Evolutionary conservation across 805 yeast species (phyloP).

Genomic region (Candida silvatica): DNA sequence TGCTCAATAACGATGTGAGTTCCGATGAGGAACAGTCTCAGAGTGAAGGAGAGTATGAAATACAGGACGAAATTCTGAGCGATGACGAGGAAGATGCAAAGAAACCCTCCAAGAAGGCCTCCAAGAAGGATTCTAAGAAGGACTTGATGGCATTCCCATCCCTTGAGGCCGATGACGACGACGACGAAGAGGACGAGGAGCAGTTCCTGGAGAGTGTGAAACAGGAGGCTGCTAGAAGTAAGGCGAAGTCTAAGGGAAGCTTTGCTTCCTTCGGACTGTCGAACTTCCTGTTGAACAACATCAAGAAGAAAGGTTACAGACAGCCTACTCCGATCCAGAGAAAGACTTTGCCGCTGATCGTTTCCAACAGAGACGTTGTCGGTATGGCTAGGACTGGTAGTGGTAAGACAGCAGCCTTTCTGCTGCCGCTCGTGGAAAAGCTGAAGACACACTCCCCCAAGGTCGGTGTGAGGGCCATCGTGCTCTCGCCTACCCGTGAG

Average conservation of each 20-base stretch:
- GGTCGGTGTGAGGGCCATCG: constrained; percentile 82
- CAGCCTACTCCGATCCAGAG: constrained; percentile 98
- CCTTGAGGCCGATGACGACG: constrained; percentile 38
- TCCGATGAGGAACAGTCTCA: constrained; percentile 4
- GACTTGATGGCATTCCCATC: constrained; percentile 23
- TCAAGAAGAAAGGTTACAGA: constrained; percentile 77
- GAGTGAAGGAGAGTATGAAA: constrained; percentile 14
- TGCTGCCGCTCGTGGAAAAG: constrained; percentile 81
- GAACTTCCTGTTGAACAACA: constrained; percentile 57
- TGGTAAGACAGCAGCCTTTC: constrained; percentile 97
- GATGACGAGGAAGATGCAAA: constrained; percentile 42
- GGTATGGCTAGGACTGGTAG: constrained; percentile 99
- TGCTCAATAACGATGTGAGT: constrained; percentile 32
- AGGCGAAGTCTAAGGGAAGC: constrained; percentile 61
- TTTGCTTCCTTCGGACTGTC: constrained; percentile 89
- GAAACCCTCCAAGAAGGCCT: constrained; percentile 22
- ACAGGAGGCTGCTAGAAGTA: constrained; percentile 23
- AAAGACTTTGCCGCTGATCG: constrained; percentile 83
- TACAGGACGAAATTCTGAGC: constrained; percentile 46
- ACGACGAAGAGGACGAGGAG: constrained; percentile 14
- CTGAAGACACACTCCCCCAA: constrained; percentile 77
- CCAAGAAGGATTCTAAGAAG: constrained; percentile 17
- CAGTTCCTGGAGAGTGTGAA: constrained; percentile 11
- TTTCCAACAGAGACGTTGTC: constrained; percentile 87
- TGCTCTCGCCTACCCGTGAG: constrained; percentile 93